phyloP scores from a whole-genome alignment of 1,284 basidiomycete genomes.

The Puccinia polysora region DNA sequence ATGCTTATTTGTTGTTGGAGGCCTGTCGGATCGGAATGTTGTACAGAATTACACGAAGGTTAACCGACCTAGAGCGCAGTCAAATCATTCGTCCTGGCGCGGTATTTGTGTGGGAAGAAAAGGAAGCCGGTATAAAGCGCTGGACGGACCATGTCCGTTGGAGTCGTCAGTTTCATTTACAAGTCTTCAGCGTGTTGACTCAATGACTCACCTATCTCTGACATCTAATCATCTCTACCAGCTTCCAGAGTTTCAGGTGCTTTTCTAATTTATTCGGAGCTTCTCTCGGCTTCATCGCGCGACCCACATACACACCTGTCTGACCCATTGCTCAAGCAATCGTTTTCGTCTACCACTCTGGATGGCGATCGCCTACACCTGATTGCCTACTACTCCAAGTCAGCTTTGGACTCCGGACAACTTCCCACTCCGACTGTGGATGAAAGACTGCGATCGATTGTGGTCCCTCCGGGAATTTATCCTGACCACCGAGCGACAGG shows the following conservation, averaged over 20 bases:
- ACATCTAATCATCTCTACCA: slow-evolving; percentile 15
- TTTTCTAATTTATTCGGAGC: slow-evolving; percentile 50
- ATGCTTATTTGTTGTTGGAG: slow-evolving; percentile 48
- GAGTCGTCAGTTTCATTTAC: slow-evolving; percentile 47
- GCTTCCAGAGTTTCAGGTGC: slow-evolving; percentile 50
- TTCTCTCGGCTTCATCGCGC: slow-evolving; percentile 43
- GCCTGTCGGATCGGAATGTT: slow-evolving; percentile 48
- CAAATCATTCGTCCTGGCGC: slow-evolving; percentile 48
- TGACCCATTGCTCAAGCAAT: slow-evolving; percentile 48
- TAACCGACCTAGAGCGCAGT: slow-evolving; percentile 49
- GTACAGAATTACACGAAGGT: slow-evolving; percentile 47
- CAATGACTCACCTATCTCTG: background rate
- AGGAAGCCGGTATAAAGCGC: slow-evolving; percentile 49
- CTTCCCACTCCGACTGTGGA: slow-evolving; percentile 46
- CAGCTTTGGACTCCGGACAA: slow-evolving; percentile 27
- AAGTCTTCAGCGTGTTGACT: background rate
- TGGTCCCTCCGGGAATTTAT: slow-evolving; percentile 44
- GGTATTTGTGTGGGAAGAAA: slow-evolving; percentile 50
- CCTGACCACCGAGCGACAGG: slow-evolving; percentile 43
- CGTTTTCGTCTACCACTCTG: slow-evolving; percentile 48
- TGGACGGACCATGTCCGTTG: slow-evolving; percentile 51
- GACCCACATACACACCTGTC: slow-evolving; percentile 38
- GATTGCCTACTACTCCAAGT: slow-evolving; percentile 48
- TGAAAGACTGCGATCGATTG: slow-evolving; percentile 45
- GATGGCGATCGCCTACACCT: slow-evolving; percentile 48